Base-by-base conservation (phyloP, 441 rosid species). In the Populus tomentosa region DNA sequence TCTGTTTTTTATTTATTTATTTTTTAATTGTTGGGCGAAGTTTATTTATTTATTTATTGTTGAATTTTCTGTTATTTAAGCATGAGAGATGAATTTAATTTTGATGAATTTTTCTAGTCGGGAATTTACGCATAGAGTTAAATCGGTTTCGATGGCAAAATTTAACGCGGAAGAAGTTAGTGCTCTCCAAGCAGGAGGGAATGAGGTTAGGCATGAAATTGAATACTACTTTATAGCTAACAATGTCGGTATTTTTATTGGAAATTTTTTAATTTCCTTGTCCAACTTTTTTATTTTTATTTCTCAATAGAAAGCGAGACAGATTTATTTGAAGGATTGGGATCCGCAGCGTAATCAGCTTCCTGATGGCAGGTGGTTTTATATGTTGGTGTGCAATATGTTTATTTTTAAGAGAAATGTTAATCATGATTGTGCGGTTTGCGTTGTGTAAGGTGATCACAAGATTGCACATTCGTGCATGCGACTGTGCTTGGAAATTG, bases 51-150 rank as follows among this genome's bases (percentile, higher is more conserved):
- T 18, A 1, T 11, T 3, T 11, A 16, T 14, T 13, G 26, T 40
- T 71, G 35, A 67, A 24, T 28, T 33, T 64, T 21, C 18, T 3
- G 21, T 16, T 4, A 64, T 70, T 67, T 7, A 69, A 30, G 35
- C 7, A n/a, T 21, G 62, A 28, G 33, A 70, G 36, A 33, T 50
- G 62, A 33, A 74, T 26, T 30, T 80, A 18, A 33, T 74, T 18
- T 71, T 46, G 20, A 11, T 10, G 6, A 76, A 70, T 76, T 80
- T n/a, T n/a, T 68, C 21, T 84, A 96, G 99, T 74, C 93, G 97
- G 38, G 99, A 94, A 74, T 96, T 96, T 74, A 94, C 97, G 6
- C 98, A 94, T 82, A 86, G 97, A 53, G 95, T 95, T 78, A 95
- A 95, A 79, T 94, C 98, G 6, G 78, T 95, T 68, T 95, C 97